Evolutionary conservation across 192 early-diverging fungal species (phyloP).

Genomic region (Chytriomyces sp.): DNA sequence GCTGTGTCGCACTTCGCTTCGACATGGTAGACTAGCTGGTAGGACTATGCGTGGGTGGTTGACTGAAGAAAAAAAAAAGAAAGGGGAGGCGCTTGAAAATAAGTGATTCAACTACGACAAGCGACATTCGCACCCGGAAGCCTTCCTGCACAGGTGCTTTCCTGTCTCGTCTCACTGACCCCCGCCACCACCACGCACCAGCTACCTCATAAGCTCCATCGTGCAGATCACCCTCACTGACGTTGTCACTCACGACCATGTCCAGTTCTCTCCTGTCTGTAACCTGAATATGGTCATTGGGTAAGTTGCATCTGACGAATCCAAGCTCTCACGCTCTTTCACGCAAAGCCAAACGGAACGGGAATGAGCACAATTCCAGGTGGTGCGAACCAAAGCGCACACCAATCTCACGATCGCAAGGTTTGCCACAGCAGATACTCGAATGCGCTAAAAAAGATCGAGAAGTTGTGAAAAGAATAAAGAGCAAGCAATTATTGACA

Average conservation of each 20-base stretch:
- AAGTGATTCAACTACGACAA: too few relatives aligned
- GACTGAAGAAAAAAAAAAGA: constrained; percentile 7
- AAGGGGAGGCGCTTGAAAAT: neutral
- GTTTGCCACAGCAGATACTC: too few relatives aligned
- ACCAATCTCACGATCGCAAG: too few relatives aligned
- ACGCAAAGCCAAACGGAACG: constrained; percentile 78
- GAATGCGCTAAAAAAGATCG: constrained; percentile 86
- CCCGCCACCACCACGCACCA: neutral
- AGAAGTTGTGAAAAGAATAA: constrained; percentile 89
- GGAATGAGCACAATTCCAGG: constrained; percentile 96
- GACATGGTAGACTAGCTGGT: neutral
- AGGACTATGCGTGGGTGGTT: neutral
- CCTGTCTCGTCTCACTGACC: neutral
- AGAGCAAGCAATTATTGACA: constrained; percentile 79
- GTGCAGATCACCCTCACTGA: constrained; percentile 75
- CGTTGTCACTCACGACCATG: constrained; percentile 94
- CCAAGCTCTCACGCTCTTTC: too few relatives aligned
- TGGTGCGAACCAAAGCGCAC: too few relatives aligned
- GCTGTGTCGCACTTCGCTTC: neutral
- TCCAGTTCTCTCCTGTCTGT: constrained; percentile 84
- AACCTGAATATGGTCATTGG: constrained; percentile 88
- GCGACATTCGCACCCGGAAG: too few relatives aligned
- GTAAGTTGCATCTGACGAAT: neutral
- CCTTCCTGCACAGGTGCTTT: too few relatives aligned
- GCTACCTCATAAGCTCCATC: constrained; percentile 61